Evolutionary conservation across 768 basidiomycete species (phyloP), one percentile per base, ranked within the genome.

Genomic region (Pisolithus albus): DNA sequence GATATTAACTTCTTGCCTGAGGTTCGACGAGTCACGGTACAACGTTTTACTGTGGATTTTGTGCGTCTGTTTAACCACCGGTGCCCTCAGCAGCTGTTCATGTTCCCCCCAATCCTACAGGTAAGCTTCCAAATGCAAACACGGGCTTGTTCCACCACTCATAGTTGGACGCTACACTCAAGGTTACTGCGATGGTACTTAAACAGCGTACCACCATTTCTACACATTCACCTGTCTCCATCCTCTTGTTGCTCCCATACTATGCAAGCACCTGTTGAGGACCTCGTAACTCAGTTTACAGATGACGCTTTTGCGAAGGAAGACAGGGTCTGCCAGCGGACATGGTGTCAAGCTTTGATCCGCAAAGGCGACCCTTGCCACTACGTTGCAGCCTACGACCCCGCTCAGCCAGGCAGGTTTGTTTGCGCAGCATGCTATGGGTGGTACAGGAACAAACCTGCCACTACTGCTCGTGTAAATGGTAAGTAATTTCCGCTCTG

Each of bases 251-350:
- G 21, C 13, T 9, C 8, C 21, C 2, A 9, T 18, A 2, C 39
- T 40, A 40, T 40, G 39, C 39, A 40, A 40, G 39, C 39, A 40
- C 39, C 39, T 40, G 21, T 9, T 5, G 18, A 16, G 24, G 44
- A 55, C 32, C n/a, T 50, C 26, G 42, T 50, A 1, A 48, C 47
- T 10, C 54, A 55, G 46, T 55, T 51, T 37, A 51, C 54, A 11
- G 47, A 55, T 21, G 54, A 55, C n/a, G 46, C 38, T 18, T 11
- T 26, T 43, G 54, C 46, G 1, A 13, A 42, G 18, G 36, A 49
- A 42, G 54, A 49, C 30, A 15, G 18, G 18, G 4, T 30, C 3
- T 55, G 50, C 34, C 37, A 52, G 34, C 16, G 26, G 10, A 16
- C 34, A 0, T n/a, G 16, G 10, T 55, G 46, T 24, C 26, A 36